These are phyloP conservation scores for Cercospora sp. DNA, from an alignment of 2,329 filamentous ascomycete species.

Conservation along the genomic window DNA sequence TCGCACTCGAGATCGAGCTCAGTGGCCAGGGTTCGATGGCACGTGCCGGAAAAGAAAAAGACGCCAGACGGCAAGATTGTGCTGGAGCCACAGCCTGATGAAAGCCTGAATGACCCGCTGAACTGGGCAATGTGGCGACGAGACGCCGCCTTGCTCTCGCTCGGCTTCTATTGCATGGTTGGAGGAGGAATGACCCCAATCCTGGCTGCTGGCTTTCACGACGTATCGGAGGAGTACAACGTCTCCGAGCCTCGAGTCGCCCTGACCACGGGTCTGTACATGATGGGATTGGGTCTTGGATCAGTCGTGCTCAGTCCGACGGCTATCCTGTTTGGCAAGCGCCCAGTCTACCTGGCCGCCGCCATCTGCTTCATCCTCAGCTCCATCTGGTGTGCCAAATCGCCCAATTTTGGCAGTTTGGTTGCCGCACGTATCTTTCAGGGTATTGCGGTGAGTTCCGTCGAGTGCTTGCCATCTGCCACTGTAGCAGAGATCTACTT, in stretches of 20 bases:
- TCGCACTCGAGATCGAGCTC: conserved; percentile 16
- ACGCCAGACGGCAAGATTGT: conserved; percentile 82
- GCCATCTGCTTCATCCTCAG: conserved; percentile 74
- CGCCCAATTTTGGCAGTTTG: conserved; percentile 76
- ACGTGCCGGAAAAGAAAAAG: conserved; percentile 61
- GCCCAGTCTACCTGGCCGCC: conserved; percentile 81
- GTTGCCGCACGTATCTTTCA: conserved; percentile 81
- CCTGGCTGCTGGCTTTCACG: conserved; percentile 82
- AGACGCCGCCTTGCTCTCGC: conserved; percentile 73
- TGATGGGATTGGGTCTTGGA: conserved; percentile 87
- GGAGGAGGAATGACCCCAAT: conserved; percentile 91
- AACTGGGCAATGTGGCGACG: conserved; percentile 86
- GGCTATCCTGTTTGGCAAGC: conserved; percentile 85
- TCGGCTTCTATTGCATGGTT: conserved; percentile 90
- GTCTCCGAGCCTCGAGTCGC: conserved; percentile 73
- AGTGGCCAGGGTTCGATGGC: conserved; percentile 11
- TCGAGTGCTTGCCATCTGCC: conserved; percentile 88
- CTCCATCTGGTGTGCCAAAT: conserved; percentile 82
- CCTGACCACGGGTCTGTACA: conserved; percentile 86
- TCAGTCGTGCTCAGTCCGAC: conserved; percentile 84
- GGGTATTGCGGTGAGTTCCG: conserved; percentile 82
- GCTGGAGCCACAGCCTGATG: conserved; percentile 86
- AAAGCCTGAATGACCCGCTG: conserved; percentile 83
- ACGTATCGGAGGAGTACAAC: conserved; percentile 68
- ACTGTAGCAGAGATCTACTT: conserved; percentile 97